phyloP scores from a whole-genome alignment of 495 filamentous ascomycete genomes.

The Pyronema omphalodes region DNA sequence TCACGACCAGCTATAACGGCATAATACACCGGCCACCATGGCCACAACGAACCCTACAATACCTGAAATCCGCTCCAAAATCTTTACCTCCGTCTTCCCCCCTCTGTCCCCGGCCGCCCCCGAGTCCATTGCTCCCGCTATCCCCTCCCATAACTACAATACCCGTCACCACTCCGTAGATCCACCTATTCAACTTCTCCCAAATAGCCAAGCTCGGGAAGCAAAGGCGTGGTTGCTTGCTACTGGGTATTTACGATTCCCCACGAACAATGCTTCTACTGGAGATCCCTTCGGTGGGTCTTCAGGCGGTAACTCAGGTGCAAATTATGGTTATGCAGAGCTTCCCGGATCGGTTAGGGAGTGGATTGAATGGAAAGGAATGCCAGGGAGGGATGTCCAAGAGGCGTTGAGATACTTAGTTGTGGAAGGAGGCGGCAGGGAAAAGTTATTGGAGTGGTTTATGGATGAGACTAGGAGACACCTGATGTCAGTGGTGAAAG shows the following conservation, averaged over 20 bases:
- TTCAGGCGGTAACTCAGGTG: too few relatives aligned
- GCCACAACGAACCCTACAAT: not conserved
- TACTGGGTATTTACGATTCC: constrained; percentile 15
- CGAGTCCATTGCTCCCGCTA: constrained; percentile 9
- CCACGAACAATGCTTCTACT: too few relatives aligned
- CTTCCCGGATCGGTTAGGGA: constrained; percentile 12
- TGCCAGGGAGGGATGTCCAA: constrained; percentile 13
- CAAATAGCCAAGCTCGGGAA: constrained; percentile 6
- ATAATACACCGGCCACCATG: not conserved
- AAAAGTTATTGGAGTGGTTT: constrained; percentile 22
- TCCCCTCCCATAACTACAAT: constrained; percentile 21
- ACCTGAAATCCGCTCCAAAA: constrained; percentile 6
- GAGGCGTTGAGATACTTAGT: constrained; percentile 19
- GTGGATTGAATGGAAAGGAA: constrained; percentile 11
- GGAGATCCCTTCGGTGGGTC: too few relatives aligned
- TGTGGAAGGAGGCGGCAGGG: constrained; percentile 9
- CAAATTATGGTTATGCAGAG: constrained; percentile 3
- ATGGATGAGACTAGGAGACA: constrained; percentile 21
- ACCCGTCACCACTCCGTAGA: constrained; percentile 20
- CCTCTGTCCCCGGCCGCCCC: constrained; percentile 14
- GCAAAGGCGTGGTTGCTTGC: constrained; percentile 18
- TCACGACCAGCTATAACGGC: too few relatives aligned
- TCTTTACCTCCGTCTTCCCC: constrained; percentile 22
- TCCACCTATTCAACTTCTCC: not conserved
- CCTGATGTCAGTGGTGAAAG: constrained; percentile 19